Base-by-base conservation (phyloP, 106 monocot species). In the Triglochin maritima region DNA sequence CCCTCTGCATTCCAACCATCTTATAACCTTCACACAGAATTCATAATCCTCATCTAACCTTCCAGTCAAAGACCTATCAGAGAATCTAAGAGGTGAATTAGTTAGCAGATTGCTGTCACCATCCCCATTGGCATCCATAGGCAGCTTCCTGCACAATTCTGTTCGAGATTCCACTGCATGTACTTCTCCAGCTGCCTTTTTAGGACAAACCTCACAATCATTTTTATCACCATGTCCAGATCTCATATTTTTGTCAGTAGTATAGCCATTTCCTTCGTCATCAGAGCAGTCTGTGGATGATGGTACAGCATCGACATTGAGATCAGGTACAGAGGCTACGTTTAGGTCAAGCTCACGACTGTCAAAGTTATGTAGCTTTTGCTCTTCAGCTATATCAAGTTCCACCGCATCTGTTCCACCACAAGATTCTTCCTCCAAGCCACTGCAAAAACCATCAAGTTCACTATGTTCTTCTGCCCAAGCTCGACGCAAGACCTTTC, bases 31-130 rank as follows among this genome's bases (percentile, higher is more conserved):
- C 63, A 96, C 86, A 69, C 91, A 96, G 57, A 88, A 85, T 69
- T 96, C 96, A 54, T 91, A 96, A 43, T 80, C 74, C 46, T 86
- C 86, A 65, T 91, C 91, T 67, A 96, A 80, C 64, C 82, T 79
- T 2, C 96, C 86, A 44, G 50, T 9, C 0, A 29, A 29, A 29
- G 78, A 66, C 2, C 77, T 67, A 42, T 69, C 56, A 1, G 75
- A 63, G 41, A 83, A 74, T 72, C 72, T 63, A 7, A 77, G 67
- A 4, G 85, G 79, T 44, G 78, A 79, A 7, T 79, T 73, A 65
- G 64, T 73, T 6, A 88, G 73, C 62, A 85, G 75, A 53, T 83
- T 85, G 83, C 83, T 88, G 62, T 74, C 85, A 15, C 88, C 80
- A 42, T 92, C 79, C 47, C 83, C 89, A 44, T 50, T 70, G 12